Evolutionary conservation across 768 basidiomycete species (phyloP).

Genomic region (Tricholoma sp.): DNA sequence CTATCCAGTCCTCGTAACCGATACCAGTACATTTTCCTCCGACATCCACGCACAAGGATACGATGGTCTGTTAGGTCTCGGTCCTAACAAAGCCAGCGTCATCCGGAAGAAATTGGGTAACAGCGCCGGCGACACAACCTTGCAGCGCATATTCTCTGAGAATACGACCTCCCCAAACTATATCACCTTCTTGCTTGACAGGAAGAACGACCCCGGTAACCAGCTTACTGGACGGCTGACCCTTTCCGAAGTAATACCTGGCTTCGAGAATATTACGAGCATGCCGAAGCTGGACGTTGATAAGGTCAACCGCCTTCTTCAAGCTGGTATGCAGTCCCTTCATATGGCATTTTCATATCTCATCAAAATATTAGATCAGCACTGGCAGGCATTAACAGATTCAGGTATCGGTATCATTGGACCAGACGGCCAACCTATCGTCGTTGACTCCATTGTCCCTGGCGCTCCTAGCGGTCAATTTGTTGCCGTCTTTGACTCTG

Average conservation of each 20-base stretch:
- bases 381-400: slow-evolving; percentile 76
- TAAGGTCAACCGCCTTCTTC: slow-evolving; percentile 52
- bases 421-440: slow-evolving; percentile 64
- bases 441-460: slow-evolving; percentile 61
- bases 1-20: slow-evolving; percentile 51
- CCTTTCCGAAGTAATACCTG: slow-evolving; percentile 57
- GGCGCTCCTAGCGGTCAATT: slow-evolving; percentile 58
- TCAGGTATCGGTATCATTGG: slow-evolving; percentile 63
- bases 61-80: slow-evolving; percentile 71
- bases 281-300: slow-evolving; percentile 66
- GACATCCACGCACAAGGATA: slow-evolving; percentile 59
- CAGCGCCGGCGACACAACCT: slow-evolving; percentile 47
- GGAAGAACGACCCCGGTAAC: slow-evolving; percentile 49
- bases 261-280: slow-evolving; percentile 53
- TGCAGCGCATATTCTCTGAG: slow-evolving; percentile 63
- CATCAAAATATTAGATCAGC: slow-evolving; percentile 46
- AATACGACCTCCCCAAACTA: slow-evolving; percentile 55
- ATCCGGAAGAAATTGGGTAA: slow-evolving; percentile 52
- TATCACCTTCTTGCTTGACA: slow-evolving; percentile 63
- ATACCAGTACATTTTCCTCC: slow-evolving; percentile 59
- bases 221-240: slow-evolving; percentile 61
- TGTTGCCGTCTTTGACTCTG: slow-evolving; percentile 72
- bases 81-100: slow-evolving; percentile 68
- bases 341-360: background rate
- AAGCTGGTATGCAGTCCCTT: slow-evolving; percentile 30